Conservation (phyloP, 2,329 filamentous ascomycete genomes). For the Fusarium humuli region DNA sequence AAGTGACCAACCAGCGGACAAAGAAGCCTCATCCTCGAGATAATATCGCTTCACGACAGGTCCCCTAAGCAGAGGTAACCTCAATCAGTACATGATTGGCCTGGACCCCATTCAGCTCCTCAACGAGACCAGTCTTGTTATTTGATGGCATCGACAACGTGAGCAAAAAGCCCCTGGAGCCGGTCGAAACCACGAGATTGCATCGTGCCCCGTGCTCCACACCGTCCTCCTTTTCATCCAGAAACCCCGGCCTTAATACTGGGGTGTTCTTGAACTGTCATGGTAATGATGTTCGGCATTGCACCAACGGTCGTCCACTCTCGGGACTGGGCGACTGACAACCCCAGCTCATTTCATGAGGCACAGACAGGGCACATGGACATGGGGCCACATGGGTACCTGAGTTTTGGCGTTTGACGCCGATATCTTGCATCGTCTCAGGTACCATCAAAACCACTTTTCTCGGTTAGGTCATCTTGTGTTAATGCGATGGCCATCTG, state of each 20-base stretch:
- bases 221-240: slow-evolving; percentile 43
- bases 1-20: slow-evolving; percentile 35
- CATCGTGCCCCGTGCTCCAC: slow-evolving; percentile 44
- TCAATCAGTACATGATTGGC: slow-evolving; percentile 27
- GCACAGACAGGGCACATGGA: slow-evolving; percentile 13
- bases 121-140: slow-evolving; percentile 9
- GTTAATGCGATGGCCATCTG: slow-evolving; percentile 36
- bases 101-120: slow-evolving; percentile 2
- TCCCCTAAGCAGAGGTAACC: slow-evolving; percentile 14
- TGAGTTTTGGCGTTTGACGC: slow-evolving; percentile 31
- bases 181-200: slow-evolving; percentile 44
- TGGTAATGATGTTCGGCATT: slow-evolving; percentile 39
- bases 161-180: slow-evolving; percentile 29
- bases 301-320: slow-evolving; percentile 45
- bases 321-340: slow-evolving; percentile 30
- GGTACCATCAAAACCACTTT: slow-evolving; percentile 36
- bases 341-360: slow-evolving; percentile 39
- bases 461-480: slow-evolving; percentile 34
- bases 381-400: slow-evolving; percentile 34
- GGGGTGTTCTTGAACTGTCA: slow-evolving; percentile 24
- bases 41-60: slow-evolving; percentile 44
- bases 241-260: slow-evolving; percentile 20
- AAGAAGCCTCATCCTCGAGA: slow-evolving; percentile 20
- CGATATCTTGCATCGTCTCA: slow-evolving; percentile 31
- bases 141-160: slow-evolving; percentile 24